Conservation (phyloP, 805 yeast species). For the Kurtzmaniella cleridarum region DNA sequence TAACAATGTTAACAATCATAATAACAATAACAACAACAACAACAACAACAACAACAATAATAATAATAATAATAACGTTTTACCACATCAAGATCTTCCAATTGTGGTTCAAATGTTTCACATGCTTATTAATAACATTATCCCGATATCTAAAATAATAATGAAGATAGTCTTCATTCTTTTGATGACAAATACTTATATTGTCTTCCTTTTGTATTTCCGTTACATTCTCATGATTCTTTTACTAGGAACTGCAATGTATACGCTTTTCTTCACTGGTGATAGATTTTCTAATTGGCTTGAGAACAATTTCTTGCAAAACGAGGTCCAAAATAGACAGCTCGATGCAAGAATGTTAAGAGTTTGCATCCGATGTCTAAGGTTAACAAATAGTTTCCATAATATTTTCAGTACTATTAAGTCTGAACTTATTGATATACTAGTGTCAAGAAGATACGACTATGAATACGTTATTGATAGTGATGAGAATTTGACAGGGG, state of each 20-base stretch:
- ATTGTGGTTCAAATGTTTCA: neutral
- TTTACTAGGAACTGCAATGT: constrained; percentile 1
- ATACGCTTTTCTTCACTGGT: constrained; percentile 9
- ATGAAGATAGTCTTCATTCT: constrained; percentile 6
- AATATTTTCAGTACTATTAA: constrained; percentile 4
- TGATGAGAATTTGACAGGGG: constrained; percentile 1
- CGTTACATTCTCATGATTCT: constrained; percentile 1
- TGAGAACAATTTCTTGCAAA: constrained; percentile 5
- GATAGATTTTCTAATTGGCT: constrained; percentile 8
- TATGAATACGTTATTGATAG: constrained; percentile 13
- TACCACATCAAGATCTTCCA: neutral
- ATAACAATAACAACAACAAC: constrained; percentile 2
- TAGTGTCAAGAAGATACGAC: constrained; percentile 18
- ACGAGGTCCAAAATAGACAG: constrained; percentile 5
- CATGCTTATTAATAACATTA: neutral
- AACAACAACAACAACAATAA: constrained; percentile 5
- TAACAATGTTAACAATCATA: constrained; percentile 7
- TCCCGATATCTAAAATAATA: neutral
- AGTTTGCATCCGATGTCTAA: constrained; percentile 1
- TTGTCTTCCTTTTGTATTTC: constrained; percentile 4
- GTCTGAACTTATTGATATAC: constrained; percentile 8
- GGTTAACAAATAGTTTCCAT: neutral
- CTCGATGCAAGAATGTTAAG: constrained; percentile 7
- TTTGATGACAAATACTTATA: constrained; percentile 8
- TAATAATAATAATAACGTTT: constrained; percentile 10